A percentile compares a stretch with the other conserved stretches of the same genome.
phyloP scores from a whole-genome alignment of 148 eudicot species.

The Salicornia ramosissima region DNA sequence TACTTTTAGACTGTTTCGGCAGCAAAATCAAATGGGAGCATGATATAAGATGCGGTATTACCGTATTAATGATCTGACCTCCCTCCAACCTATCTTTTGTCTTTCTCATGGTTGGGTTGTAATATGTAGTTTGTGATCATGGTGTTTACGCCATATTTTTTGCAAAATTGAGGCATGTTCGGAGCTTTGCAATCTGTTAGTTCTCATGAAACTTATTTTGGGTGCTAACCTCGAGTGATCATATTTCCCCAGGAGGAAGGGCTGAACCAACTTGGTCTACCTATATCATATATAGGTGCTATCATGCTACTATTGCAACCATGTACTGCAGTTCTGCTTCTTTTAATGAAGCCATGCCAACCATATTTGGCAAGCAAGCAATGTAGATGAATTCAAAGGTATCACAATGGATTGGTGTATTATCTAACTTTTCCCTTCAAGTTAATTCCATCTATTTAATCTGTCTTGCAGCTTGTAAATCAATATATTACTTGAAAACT shows the following conservation, averaged over 20 bases:
- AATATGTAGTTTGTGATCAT: not conserved
- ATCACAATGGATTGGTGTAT: constrained; percentile 57
- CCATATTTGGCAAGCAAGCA: constrained; percentile 78
- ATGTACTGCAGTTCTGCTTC: constrained; percentile 70
- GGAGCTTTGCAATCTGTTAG: no score
- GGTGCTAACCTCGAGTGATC: constrained; percentile 52
- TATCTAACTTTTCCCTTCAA: constrained; percentile 62
- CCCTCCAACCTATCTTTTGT: not conserved
- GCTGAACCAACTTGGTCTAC: constrained; percentile 66
- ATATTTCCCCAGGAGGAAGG: constrained; percentile 40
- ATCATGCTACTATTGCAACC: constrained; percentile 73
- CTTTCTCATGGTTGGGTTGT: not conserved
- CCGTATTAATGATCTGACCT: no score
- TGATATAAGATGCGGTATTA: no score
- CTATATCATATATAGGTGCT: constrained; percentile 51
- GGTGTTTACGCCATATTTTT: not conserved
- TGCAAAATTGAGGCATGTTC: no score
- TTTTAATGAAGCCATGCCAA: constrained; percentile 77
- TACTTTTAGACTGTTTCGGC: no score
- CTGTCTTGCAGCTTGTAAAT: constrained; percentile 46
- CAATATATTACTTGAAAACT: no score
- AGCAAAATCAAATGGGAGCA: no score
- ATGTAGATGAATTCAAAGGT: constrained; percentile 63
- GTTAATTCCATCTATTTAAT: constrained; percentile 71
- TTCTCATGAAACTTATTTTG: constrained; percentile 31